Evolutionary conservation across 2,329 filamentous ascomycete genomes (phyloP).

Genomic region (Hypoxylon sp.): DNA sequence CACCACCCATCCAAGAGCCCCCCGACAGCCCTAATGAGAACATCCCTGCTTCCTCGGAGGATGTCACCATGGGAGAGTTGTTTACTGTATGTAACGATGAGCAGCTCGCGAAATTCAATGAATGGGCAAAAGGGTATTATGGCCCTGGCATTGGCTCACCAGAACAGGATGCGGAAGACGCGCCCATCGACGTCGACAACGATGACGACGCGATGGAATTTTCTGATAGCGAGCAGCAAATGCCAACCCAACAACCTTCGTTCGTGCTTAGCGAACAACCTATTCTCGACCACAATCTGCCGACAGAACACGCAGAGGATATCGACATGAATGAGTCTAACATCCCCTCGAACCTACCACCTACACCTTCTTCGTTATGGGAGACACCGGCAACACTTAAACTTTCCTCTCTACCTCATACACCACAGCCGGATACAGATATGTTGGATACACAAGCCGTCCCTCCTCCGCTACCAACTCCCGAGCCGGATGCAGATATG

Average conservation of each 20-base stretch:
- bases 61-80: neutral
- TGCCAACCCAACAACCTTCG: no score
- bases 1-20: neutral
- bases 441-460: neutral
- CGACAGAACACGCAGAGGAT: neutral
- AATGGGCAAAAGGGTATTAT: no score
- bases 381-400: neutral
- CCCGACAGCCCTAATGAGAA: neutral
- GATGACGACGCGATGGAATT: no score
- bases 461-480: neutral
- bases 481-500: neutral
- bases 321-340: neutral
- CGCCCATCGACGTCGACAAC: no score
- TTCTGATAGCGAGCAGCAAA: no score
- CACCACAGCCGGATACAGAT: neutral
- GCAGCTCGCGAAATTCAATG: no score
- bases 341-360: neutral
- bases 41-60: neutral
- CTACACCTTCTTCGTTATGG: neutral
- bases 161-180: no score
- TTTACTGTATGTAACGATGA: no score
- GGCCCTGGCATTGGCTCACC: no score
- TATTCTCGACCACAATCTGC: neutral
- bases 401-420: neutral
- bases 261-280: neutral